Evolutionary conservation across 2,329 filamentous ascomycete genomes (phyloP).

Genomic region (Pseudogymnoascus sp.): DNA sequence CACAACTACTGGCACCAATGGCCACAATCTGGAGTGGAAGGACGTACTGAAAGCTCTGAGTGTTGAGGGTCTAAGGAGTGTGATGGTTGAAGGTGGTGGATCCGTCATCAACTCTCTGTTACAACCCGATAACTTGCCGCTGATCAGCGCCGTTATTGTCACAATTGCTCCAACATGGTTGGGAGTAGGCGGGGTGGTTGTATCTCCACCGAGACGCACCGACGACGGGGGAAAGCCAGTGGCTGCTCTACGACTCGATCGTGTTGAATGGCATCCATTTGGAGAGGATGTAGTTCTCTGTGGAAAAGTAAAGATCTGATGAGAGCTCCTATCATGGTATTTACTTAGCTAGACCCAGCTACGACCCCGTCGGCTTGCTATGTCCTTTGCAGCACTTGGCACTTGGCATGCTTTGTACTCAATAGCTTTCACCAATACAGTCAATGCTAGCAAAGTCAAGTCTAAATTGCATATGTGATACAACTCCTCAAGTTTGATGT

Average conservation of each 20-base stretch:
- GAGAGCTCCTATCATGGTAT: neutral
- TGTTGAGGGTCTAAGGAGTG: neutral
- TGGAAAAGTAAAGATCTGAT: neutral
- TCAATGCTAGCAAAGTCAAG: neutral
- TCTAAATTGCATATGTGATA: neutral
- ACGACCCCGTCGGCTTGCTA: neutral
- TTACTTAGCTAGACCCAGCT: too few species aligned
- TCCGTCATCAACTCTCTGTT: conserved; percentile 75
- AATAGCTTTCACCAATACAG: neutral
- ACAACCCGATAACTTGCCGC: conserved; percentile 40
- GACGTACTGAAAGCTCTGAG: neutral
- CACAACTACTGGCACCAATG: neutral
- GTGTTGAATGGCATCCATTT: neutral
- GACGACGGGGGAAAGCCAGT: neutral
- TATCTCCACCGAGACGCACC: conserved; percentile 47
- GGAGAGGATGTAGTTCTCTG: neutral
- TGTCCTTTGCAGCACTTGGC: neutral
- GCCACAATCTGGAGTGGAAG: neutral
- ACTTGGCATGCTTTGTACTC: neutral
- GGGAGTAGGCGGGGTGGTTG: conserved; percentile 68
- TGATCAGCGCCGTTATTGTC: conserved; percentile 72
- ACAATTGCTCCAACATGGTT: conserved; percentile 87
- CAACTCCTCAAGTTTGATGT: neutral
- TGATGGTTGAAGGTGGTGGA: conserved; percentile 61
- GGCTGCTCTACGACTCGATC: neutral